A percentile compares a stretch with the other conserved stretches of the same genome.
phyloP scores from a whole-genome alignment of 116 monocot genomes.

The Dioscorea cayenensis region DNA sequence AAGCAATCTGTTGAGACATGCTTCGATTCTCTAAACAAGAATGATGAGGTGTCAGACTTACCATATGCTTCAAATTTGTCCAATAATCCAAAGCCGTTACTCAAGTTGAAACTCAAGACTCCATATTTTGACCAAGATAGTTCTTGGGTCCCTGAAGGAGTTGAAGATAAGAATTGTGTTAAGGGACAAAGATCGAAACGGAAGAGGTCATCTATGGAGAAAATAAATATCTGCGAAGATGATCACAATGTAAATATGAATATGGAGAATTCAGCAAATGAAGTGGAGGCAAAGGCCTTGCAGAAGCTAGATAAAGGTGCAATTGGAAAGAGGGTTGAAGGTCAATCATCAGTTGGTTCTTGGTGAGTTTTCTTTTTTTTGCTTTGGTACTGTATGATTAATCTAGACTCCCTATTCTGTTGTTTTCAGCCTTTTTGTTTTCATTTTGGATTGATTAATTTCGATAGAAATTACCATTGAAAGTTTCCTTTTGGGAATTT shows the following conservation, averaged over 20 bases:
- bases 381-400: not conserved
- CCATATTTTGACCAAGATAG: slow-evolving; percentile 58
- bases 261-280: slow-evolving; percentile 31
- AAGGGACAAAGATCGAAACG: slow-evolving; percentile 94
- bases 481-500: not conserved
- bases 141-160: slow-evolving; percentile 46
- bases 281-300: slow-evolving; percentile 90
- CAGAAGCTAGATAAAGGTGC: slow-evolving; percentile 91
- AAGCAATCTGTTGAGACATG: slow-evolving; percentile 14
- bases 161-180: slow-evolving; percentile 48
- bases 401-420: not conserved
- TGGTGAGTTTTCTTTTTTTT: slow-evolving; percentile 53
- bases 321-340: slow-evolving; percentile 87
- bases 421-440: not conserved
- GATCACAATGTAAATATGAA: slow-evolving; percentile 14
- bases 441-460: too few species aligned
- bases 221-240: slow-evolving; percentile 19
- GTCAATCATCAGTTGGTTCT: slow-evolving; percentile 57
- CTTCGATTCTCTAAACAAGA: slow-evolving; percentile 15
- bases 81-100: slow-evolving; percentile 52
- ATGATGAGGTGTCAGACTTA: slow-evolving; percentile 8
- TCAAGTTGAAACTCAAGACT: slow-evolving; percentile 89
- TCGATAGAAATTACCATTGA: not conserved
- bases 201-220: slow-evolving; percentile 67
- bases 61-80: slow-evolving; percentile 19